Conservation (phyloP, 139 green algal genomes). For the Chlamydomonas sp. region DNA sequence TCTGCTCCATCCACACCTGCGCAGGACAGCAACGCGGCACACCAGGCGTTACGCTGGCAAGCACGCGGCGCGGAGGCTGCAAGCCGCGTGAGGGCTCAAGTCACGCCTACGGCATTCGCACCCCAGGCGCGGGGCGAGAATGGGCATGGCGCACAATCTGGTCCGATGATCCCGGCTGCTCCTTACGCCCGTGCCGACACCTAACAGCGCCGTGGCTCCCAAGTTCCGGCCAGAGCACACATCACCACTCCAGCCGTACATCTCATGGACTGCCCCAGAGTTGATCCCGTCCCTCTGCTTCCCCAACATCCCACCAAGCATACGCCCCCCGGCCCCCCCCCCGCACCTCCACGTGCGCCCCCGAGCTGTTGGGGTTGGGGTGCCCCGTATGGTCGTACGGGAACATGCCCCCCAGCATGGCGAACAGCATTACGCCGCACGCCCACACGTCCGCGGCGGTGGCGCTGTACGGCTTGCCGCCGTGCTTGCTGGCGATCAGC, state of each 20-base stretch:
- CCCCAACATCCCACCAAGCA: too few species aligned
- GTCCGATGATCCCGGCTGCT: too few species aligned
- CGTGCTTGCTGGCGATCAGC: slow-evolving; percentile 36
- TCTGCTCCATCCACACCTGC: slow-evolving; percentile 66
- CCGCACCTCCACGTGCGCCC: slow-evolving; percentile 48
- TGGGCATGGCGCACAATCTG: too few species aligned
- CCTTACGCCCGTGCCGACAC: too few species aligned
- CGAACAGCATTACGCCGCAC: slow-evolving; percentile 70
- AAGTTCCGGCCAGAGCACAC: too few species aligned
- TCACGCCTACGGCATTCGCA: too few species aligned
- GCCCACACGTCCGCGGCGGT: slow-evolving; percentile 65
- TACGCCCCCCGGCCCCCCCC: neutral
- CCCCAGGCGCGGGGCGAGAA: too few species aligned
- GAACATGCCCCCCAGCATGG: slow-evolving; percentile 75
- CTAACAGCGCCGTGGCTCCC: too few species aligned
- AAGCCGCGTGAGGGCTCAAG: neutral
- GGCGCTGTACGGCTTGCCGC: slow-evolving; percentile 43
- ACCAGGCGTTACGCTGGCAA: neutral
- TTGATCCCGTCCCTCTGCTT: too few species aligned
- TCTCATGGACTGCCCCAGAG: too few species aligned
- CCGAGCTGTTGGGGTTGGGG: slow-evolving; percentile 61
- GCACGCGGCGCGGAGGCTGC: neutral
- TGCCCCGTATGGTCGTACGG: slow-evolving; percentile 62
- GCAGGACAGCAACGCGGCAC: neutral
- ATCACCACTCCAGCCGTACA: too few species aligned